phyloP scores from a whole-genome alignment of 2,329 filamentous ascomycete genomes.

The Penicillium sp. region DNA sequence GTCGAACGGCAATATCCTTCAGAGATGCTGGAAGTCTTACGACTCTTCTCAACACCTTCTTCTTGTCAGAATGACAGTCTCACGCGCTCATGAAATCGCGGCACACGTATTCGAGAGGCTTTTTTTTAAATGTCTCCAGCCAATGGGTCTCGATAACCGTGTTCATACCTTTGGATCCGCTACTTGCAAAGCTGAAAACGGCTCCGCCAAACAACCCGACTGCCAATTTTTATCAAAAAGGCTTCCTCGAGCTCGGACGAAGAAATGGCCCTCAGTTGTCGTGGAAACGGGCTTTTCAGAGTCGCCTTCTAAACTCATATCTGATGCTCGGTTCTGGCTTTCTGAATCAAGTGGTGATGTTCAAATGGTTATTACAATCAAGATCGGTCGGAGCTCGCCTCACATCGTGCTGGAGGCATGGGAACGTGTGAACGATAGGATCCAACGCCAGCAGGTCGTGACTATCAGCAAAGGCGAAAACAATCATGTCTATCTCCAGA shows the following conservation, averaged over 20 bases:
- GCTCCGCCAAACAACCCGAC: conserved; percentile 1
- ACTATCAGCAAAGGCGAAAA: neutral
- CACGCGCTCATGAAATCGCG: neutral
- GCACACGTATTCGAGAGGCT: conserved; percentile 1
- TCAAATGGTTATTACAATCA: neutral
- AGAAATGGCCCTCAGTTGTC: conserved; percentile 2
- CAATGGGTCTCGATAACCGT: neutral
- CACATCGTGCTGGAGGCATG: neutral
- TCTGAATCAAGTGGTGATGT: neutral
- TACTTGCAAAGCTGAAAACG: neutral
- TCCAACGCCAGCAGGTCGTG: neutral
- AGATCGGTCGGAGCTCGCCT: neutral
- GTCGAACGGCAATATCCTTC: conserved; percentile 1
- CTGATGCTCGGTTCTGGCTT: conserved; percentile 4
- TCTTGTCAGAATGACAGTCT: conserved; percentile 2
- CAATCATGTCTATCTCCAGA: neutral
- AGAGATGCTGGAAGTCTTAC: conserved; percentile 5
- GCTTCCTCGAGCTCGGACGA: neutral
- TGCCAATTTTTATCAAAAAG: conserved; percentile 1
- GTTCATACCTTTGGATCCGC: neutral
- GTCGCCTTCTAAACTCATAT: conserved; percentile 2
- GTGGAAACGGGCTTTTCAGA: conserved; percentile 2
- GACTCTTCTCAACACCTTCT: conserved; percentile 4
- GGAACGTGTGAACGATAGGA: neutral
- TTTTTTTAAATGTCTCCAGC: neutral